Conservation (phyloP, 2,329 filamentous ascomycete genomes). For the Teratosphaeria epicoccoides region DNA sequence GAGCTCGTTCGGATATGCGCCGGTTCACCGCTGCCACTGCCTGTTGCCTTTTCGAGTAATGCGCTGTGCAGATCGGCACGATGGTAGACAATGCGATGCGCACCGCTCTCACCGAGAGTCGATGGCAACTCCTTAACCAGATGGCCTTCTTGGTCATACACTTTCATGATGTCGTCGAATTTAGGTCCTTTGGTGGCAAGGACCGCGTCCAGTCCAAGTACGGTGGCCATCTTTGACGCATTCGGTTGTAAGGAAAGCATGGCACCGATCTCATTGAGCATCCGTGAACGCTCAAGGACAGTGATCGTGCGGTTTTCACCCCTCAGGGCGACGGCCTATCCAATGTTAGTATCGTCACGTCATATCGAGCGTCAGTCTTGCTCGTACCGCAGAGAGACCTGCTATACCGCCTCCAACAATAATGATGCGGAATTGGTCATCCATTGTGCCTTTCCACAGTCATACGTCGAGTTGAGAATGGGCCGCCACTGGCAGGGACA, state of each 20-base stretch:
- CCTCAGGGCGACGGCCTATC: conserved; percentile 24
- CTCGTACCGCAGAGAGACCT: conserved; percentile 17
- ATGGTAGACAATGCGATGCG: conserved; percentile 33
- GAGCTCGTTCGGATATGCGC: conserved; percentile 20
- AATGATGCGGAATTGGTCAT: conserved; percentile 23
- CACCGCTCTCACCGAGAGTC: conserved; percentile 26
- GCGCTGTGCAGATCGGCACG: conserved; percentile 32
- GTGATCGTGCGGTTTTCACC: conserved; percentile 24
- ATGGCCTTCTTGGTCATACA: conserved; percentile 25
- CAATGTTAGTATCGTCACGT: background rate
- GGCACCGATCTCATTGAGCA: conserved; percentile 29
- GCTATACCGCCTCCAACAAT: conserved; percentile 26
- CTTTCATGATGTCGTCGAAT: conserved; percentile 29
- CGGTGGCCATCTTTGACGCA: conserved; percentile 26
- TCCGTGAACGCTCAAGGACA: conserved; percentile 25
- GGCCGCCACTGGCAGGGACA: too few relatives aligned
- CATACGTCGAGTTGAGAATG: too few relatives aligned
- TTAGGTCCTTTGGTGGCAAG: conserved; percentile 24
- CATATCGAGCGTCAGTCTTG: background rate
- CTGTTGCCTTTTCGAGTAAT: conserved; percentile 19
- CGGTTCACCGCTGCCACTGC: conserved; percentile 14
- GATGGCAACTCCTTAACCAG: conserved; percentile 26
- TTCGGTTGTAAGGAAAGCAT: conserved; percentile 35
- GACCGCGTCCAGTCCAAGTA: conserved; percentile 22
- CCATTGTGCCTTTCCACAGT: too few relatives aligned